phyloP scores from a whole-genome alignment of 331 rosid species.

The Quercus lobata region DNA sequence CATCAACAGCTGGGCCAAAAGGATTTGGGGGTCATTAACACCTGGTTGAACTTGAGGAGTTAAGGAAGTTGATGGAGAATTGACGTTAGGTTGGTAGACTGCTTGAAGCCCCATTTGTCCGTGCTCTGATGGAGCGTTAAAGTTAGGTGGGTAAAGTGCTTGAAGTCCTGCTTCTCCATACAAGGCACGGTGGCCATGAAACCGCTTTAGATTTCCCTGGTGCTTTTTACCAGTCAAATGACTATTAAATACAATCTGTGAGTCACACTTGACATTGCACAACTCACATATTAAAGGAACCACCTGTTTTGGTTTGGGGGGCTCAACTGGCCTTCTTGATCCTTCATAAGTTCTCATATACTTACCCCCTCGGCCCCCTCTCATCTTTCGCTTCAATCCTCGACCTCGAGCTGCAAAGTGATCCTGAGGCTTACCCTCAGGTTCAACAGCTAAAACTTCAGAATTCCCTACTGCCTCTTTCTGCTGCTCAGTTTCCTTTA shows the following conservation, averaged over 20 bases:
- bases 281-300: conserved; percentile 50
- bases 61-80: conserved; percentile 35
- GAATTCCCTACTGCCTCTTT: conserved; percentile 30
- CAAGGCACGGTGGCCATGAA: conserved; percentile 42
- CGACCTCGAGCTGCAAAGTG: conserved; percentile 43
- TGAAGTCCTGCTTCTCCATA: conserved; percentile 47
- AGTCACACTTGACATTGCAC: conserved; percentile 78
- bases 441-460: conserved; percentile 37
- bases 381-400: conserved; percentile 53
- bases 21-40: conserved; percentile 61
- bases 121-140: conserved; percentile 16
- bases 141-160: conserved; percentile 41
- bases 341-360: conserved; percentile 46
- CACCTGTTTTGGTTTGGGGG: conserved; percentile 43
- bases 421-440: conserved; percentile 27
- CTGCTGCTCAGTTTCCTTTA: conserved; percentile 41
- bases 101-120: conserved; percentile 20
- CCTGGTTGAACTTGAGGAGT: conserved; percentile 51
- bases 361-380: conserved; percentile 59
- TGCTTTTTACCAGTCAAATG: conserved; percentile 77
- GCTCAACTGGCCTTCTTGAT: conserved; percentile 45
- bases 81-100: conserved; percentile 42
- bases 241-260: conserved; percentile 62
- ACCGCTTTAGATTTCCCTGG: conserved; percentile 46
- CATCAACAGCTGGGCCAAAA: conserved; percentile 58